A percentile compares a stretch with the other conserved stretches of the same genome.
Evolutionary conservation across 2,329 filamentous ascomycete genomes (phyloP).

Genomic region (Zymoseptoria tritici): DNA sequence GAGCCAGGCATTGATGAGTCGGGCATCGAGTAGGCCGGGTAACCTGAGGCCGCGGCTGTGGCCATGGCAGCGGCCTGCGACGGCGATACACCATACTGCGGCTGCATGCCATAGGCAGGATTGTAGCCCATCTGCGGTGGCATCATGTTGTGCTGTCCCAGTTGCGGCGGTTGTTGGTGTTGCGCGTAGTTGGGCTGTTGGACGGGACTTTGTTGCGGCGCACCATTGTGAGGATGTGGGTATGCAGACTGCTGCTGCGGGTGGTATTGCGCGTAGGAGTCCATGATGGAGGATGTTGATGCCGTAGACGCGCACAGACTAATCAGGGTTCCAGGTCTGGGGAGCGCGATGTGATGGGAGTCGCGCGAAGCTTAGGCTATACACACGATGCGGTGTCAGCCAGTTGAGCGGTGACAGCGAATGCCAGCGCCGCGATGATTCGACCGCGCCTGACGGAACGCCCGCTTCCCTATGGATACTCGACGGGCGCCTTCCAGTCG

Average conservation of each 20-base stretch:
- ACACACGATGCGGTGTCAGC: conserved; percentile 16
- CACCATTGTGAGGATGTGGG: conserved; percentile 35
- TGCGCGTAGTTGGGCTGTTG: conserved; percentile 42
- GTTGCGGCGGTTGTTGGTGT: conserved; percentile 57
- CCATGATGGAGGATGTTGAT: conserved; percentile 32
- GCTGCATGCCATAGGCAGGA: conserved; percentile 65
- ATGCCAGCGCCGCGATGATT: conserved; percentile 5
- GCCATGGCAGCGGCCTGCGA: conserved; percentile 91
- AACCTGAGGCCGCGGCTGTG: conserved; percentile 83
- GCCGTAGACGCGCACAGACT: conserved; percentile 7
- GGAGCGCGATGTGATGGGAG: conserved; percentile 5
- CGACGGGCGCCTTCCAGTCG: conserved; percentile 1
- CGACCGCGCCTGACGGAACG: conserved; percentile 11
- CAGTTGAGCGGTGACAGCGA: conserved; percentile 7
- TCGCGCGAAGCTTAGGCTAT: conserved; percentile 10
- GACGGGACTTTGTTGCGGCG: conserved; percentile 57
- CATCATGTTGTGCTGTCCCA: conserved; percentile 50
- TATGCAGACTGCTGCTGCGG: conserved; percentile 35
- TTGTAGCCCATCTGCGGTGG: conserved; percentile 69
- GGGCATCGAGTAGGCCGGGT: conserved; percentile 64
- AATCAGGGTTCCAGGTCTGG: conserved; percentile 16
- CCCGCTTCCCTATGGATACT: conserved; percentile 7
- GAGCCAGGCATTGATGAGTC: conserved; percentile 57
- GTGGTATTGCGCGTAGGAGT: conserved; percentile 42
- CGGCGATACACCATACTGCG: conserved; percentile 66